These are phyloP conservation scores for Chaetomiaceae sp. DNA, from an alignment of 2,329 filamentous ascomycete species.

Conservation along the genomic window DNA sequence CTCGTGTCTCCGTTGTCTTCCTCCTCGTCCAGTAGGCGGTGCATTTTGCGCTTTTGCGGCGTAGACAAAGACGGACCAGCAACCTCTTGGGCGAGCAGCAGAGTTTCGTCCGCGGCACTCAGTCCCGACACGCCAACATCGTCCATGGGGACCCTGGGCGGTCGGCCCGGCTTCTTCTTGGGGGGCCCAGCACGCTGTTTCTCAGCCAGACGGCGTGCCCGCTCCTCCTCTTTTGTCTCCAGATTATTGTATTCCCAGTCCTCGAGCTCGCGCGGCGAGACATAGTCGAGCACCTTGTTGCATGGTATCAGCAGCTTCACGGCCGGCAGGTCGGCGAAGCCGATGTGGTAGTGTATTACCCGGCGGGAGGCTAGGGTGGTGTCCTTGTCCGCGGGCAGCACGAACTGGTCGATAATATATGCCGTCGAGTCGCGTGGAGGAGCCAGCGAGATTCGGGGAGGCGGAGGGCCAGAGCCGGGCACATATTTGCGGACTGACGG, in stretches of 20 bases:
- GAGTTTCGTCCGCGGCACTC: slow-evolving; percentile 23
- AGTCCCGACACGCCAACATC: slow-evolving; percentile 8
- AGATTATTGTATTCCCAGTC: slow-evolving; percentile 47
- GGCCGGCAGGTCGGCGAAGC: slow-evolving; percentile 47
- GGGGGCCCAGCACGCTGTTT: slow-evolving; percentile 6
- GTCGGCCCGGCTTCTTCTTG: slow-evolving; percentile 10
- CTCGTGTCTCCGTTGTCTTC: slow-evolving; percentile 14
- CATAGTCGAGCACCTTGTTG: slow-evolving; percentile 49
- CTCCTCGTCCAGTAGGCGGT: slow-evolving; percentile 23
- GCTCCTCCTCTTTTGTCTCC: slow-evolving; percentile 37
- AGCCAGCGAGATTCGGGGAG: slow-evolving; percentile 42
- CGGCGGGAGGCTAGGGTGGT: slow-evolving; percentile 30
- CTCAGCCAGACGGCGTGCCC: slow-evolving; percentile 12
- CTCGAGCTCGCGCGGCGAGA: slow-evolving; percentile 51
- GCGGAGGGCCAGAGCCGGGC: slow-evolving; percentile 40
- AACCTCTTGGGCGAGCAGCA: slow-evolving; percentile 25
- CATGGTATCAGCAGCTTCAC: slow-evolving; percentile 41
- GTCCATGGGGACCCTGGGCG: slow-evolving; percentile 12
- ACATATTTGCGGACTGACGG: slow-evolving; percentile 16
- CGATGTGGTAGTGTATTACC: slow-evolving; percentile 48
- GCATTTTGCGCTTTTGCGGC: slow-evolving; percentile 31
- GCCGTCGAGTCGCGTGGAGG: slow-evolving; percentile 46
- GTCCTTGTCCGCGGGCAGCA: slow-evolving; percentile 34
- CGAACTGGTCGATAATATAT: slow-evolving; percentile 50
- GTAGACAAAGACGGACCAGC: slow-evolving; percentile 36